Conservation (phyloP, 2,329 filamentous ascomycete species). For the Stachybotrys echinatus region DNA sequence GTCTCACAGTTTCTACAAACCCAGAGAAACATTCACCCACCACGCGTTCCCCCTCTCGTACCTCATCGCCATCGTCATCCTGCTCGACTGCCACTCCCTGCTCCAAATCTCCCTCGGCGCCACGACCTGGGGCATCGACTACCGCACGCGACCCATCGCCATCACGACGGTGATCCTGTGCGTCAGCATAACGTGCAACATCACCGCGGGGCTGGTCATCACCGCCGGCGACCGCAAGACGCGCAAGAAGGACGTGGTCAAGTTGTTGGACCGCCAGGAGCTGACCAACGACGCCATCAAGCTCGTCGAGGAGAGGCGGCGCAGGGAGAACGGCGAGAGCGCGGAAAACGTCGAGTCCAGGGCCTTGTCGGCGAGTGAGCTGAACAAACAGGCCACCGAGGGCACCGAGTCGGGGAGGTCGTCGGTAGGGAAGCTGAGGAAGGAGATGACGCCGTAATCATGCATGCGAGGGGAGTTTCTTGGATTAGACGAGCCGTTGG, state of each 20-base stretch:
- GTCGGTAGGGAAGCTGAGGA: neutral
- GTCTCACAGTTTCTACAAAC: slow-evolving; percentile 85
- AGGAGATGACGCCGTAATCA: no score
- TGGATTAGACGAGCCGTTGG: no score
- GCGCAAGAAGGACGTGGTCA: slow-evolving; percentile 79
- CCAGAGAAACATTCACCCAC: slow-evolving; percentile 79
- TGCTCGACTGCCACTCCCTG: slow-evolving; percentile 74
- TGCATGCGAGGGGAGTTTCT: neutral
- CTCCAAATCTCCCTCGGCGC: slow-evolving; percentile 76
- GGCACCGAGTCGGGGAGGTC: neutral
- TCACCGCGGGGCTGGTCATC: slow-evolving; percentile 71
- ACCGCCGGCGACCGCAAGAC: slow-evolving; percentile 70
- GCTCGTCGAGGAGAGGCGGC: slow-evolving; percentile 39
- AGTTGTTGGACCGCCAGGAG: slow-evolving; percentile 70
- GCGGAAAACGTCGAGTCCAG: neutral
- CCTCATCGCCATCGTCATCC: slow-evolving; percentile 70
- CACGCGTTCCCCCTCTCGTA: slow-evolving; percentile 70
- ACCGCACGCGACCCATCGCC: slow-evolving; percentile 62
- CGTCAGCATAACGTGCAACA: slow-evolving; percentile 72
- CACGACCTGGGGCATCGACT: slow-evolving; percentile 74
- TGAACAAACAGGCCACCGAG: neutral
- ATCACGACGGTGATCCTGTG: slow-evolving; percentile 78
- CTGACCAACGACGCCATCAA: slow-evolving; percentile 57
- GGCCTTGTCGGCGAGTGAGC: neutral
- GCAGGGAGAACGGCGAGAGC: slow-evolving; percentile 11